Base-by-base conservation (phyloP, 129 eudicot species). In the Rutidosis leptorrhynchoides region DNA sequence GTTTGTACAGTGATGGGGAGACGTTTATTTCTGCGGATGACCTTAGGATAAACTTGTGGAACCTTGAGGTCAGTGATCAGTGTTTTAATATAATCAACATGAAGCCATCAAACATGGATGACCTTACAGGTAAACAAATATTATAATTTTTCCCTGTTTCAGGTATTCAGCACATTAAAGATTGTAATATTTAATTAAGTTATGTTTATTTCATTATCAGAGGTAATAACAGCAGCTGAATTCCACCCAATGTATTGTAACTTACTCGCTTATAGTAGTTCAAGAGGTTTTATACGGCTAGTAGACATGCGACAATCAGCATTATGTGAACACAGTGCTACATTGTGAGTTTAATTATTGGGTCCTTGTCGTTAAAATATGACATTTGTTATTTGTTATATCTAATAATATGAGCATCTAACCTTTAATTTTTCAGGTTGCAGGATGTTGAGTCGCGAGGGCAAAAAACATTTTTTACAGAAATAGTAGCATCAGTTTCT, bases 261-360 rank as follows among this genome's bases (percentile, higher is more conserved):
- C 78, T 68, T 76, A 35, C 85, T 91, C 54, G 94, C 96, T 32
- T 87, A 87, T 85, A 83, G 97, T 74, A 87, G 90, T 74, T 85
- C 94, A 72, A 91, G 90, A 72, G 97, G 97, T 22, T 91, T 77
- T 70, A 79, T 87, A 65, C 90, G 94, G 35, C 81, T 91, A 20
- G 87, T 81, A 60, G 97, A 91, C 82, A 78, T 91, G 92, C 81
- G 97, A 23, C 90, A 87, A 64, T 91, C 98, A 29, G 98, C 98
- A 61, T 77, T 91, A 40, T 91, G 98, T 69, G 98, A 91, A 76
- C 78, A 59, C 26, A 77, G 59, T 85, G 83, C 88, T 71, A 79
- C 59, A 59, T 61, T 88, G 98, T 91, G 79, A 80, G 95, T 67
- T 73, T 40, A n/a, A n/a, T n/a, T n/a, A 65, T 37, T 68, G 17